These are phyloP conservation scores for Talaromyces sp. DNA, from an alignment of 2,329 filamentous ascomycete species.

Conservation along the genomic window DNA sequence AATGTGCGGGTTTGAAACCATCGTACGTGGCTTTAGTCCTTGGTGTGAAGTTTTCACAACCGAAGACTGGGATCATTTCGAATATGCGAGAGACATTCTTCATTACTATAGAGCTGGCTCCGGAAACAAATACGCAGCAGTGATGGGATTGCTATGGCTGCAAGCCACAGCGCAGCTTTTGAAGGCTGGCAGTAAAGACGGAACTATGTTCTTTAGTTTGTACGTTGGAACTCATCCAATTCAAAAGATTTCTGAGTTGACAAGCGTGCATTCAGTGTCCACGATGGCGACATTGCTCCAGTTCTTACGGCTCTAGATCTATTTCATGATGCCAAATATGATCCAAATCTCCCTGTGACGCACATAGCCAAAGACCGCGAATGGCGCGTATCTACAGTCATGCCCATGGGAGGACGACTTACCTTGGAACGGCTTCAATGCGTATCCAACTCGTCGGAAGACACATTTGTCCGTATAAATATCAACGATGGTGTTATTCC, in stretches of 20 bases:
- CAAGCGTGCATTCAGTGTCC: slow-evolving; percentile 32
- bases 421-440: slow-evolving; percentile 51
- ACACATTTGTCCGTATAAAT: slow-evolving; percentile 46
- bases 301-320: slow-evolving; percentile 49
- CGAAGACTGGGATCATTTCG: slow-evolving; percentile 50
- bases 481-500: slow-evolving; percentile 53
- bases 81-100: slow-evolving; percentile 53
- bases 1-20: slow-evolving; percentile 55
- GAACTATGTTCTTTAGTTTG: slow-evolving; percentile 53
- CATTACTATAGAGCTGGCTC: slow-evolving; percentile 56
- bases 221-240: slow-evolving; percentile 21
- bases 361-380: slow-evolving; percentile 39
- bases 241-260: background rate
- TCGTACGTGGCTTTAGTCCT: slow-evolving; percentile 46
- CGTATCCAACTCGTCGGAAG: slow-evolving; percentile 13
- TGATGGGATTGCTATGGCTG: slow-evolving; percentile 55
- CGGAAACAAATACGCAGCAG: slow-evolving; percentile 47
- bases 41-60: slow-evolving; percentile 54
- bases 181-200: slow-evolving; percentile 37
- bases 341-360: slow-evolving; percentile 40
- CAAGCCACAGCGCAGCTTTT: slow-evolving; percentile 51
- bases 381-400: slow-evolving; percentile 52
- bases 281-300: slow-evolving; percentile 54
- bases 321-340: slow-evolving; percentile 33
- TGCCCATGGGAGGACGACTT: slow-evolving; percentile 53